Conservation (phyloP, 2,329 filamentous ascomycete genomes). For the Xylariaceae sp. region DNA sequence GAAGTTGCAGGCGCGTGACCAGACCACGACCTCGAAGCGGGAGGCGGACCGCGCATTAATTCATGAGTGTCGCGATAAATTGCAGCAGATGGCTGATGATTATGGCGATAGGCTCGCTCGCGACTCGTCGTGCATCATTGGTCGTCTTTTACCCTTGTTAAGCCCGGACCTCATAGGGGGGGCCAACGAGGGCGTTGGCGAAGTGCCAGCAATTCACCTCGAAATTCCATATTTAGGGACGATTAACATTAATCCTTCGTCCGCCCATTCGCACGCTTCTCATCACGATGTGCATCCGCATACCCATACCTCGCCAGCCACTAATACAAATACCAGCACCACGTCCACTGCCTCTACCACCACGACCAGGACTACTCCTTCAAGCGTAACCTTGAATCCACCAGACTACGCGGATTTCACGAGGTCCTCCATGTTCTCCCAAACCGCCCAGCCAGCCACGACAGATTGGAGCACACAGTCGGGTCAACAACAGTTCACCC, state of each 20-base stretch:
- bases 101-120: slow-evolving; percentile 51
- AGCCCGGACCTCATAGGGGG: slow-evolving; percentile 26
- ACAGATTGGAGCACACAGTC: slow-evolving; percentile 14
- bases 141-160: slow-evolving; percentile 50
- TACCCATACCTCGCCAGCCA: slow-evolving; percentile 9
- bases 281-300: slow-evolving; percentile 23
- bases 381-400: neutral
- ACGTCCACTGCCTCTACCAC: neutral
- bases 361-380: neutral
- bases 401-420: slow-evolving; percentile 4
- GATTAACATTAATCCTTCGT: slow-evolving; percentile 49
- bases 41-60: slow-evolving; percentile 48
- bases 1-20: slow-evolving; percentile 34
- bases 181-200: slow-evolving; percentile 14
- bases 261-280: neutral
- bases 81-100: slow-evolving; percentile 47
- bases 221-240: slow-evolving; percentile 56
- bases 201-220: slow-evolving; percentile 44
- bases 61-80: slow-evolving; percentile 45
- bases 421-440: neutral
- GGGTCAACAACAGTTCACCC: neutral
- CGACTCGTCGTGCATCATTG: slow-evolving; percentile 53
- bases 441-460: neutral
- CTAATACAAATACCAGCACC: neutral
- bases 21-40: slow-evolving; percentile 33